Conservation (phyloP, 768 basidiomycete genomes). For the Pluteus cervinus region DNA sequence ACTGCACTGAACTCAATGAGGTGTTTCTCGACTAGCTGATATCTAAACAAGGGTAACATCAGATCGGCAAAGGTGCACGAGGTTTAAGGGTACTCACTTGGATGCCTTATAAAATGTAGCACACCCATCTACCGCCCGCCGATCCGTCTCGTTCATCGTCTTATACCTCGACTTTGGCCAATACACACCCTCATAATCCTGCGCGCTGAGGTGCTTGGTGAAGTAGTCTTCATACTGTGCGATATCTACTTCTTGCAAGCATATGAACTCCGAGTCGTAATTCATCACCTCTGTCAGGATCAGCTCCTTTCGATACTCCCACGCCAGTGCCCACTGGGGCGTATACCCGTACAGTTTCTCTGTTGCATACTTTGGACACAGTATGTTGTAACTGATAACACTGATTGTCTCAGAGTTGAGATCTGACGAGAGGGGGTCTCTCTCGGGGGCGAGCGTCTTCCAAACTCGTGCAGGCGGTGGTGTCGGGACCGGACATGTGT, state of each 20-base stretch:
- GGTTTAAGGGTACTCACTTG: slow-evolving; percentile 50
- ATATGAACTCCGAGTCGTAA: slow-evolving; percentile 83
- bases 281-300: slow-evolving; percentile 81
- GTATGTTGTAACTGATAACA: slow-evolving; percentile 88
- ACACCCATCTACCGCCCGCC: slow-evolving; percentile 89
- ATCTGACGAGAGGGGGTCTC: slow-evolving; percentile 55
- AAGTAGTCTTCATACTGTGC: slow-evolving; percentile 93
- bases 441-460: slow-evolving; percentile 59
- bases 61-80: slow-evolving; percentile 5
- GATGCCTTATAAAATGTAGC: slow-evolving; percentile 91
- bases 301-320: slow-evolving; percentile 88
- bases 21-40: slow-evolving; percentile 88
- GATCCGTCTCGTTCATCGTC: slow-evolving; percentile 86
- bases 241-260: slow-evolving; percentile 93
- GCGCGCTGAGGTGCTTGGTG: slow-evolving; percentile 57
- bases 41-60: slow-evolving; percentile 40
- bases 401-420: slow-evolving; percentile 71
- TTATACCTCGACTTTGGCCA: slow-evolving; percentile 91
- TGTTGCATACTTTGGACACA: slow-evolving; percentile 88
- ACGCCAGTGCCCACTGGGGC: slow-evolving; percentile 92
- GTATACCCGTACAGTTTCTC: slow-evolving; percentile 92
- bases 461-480: slow-evolving; percentile 79
- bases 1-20: slow-evolving; percentile 90
- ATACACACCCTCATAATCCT: slow-evolving; percentile 87
- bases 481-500: slow-evolving; percentile 78